phyloP scores from a whole-genome alignment of 768 basidiomycete genomes.

The Fomitopsis pulvina region DNA sequence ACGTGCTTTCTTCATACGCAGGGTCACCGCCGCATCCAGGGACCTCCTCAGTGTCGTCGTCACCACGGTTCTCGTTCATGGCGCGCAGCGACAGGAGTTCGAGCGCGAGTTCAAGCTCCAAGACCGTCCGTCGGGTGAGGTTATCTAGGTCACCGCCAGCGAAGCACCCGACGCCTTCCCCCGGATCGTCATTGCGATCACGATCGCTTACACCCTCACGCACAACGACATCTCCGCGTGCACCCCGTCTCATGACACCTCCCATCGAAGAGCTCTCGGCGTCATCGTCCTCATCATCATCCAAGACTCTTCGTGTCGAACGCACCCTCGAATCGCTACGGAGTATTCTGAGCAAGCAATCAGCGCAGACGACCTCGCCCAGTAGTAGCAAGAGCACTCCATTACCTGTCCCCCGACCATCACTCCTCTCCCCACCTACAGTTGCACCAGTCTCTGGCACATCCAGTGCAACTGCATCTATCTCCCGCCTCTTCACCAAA shows the following conservation, averaged over 20 bases:
- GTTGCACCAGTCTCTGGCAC: conserved; percentile 50
- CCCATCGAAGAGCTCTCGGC: conserved; percentile 48
- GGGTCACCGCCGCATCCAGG: conserved; percentile 7
- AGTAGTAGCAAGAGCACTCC: conserved; percentile 19
- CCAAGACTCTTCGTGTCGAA: conserved; percentile 53
- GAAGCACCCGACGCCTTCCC: conserved; percentile 6
- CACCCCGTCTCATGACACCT: conserved; percentile 43
- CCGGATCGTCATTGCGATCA: conserved; percentile 8
- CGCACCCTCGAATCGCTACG: conserved; percentile 61
- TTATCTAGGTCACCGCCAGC: conserved; percentile 14
- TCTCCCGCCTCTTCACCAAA: conserved; percentile 72
- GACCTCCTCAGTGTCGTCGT: conserved; percentile 8
- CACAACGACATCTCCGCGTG: conserved; percentile 13
- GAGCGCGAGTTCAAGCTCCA: conserved; percentile 11
- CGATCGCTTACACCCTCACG: conserved; percentile 28
- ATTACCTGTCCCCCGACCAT: conserved; percentile 31
- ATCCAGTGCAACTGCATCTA: conserved; percentile 69
- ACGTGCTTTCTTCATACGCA: conserved; percentile 21
- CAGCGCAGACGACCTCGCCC: conserved; percentile 1
- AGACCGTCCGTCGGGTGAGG: conserved; percentile 8
- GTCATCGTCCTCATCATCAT: conserved; percentile 46
- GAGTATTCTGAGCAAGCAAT: conserved; percentile 48
- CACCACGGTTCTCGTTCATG: conserved; percentile 7
- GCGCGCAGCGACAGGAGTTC: conserved; percentile 10
- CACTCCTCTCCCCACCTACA: conserved; percentile 40